Percentiles rank a stretch among this genome's conserved stretches.
Evolutionary conservation across 495 filamentous ascomycete genomes (phyloP).

Genomic region (Lichenothelia convexa): DNA sequence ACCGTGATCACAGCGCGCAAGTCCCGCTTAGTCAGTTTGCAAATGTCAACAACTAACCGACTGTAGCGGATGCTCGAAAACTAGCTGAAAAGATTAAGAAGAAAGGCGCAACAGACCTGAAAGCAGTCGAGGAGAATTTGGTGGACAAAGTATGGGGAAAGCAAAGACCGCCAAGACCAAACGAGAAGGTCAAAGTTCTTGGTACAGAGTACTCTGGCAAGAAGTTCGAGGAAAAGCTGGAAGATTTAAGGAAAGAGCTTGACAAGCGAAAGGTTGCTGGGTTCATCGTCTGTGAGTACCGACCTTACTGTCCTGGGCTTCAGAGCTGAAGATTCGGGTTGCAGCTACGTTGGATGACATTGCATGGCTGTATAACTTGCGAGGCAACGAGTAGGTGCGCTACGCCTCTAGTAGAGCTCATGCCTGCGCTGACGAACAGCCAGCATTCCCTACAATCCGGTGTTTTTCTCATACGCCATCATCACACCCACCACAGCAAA

Average conservation of each 20-base stretch:
- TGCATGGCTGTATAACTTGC: constrained; percentile 93
- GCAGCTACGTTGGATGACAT: constrained; percentile 84
- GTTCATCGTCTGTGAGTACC: constrained; percentile 56
- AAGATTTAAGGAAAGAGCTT: constrained; percentile 74
- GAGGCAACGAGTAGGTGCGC: constrained; percentile 63
- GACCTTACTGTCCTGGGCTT: background rate
- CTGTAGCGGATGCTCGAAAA: constrained; percentile 57
- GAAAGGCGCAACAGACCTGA: constrained; percentile 59
- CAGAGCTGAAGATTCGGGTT: no score
- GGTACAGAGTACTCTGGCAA: constrained; percentile 65
- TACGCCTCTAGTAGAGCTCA: background rate
- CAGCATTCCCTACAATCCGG: constrained; percentile 92
- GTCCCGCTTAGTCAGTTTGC: constrained; percentile 8
- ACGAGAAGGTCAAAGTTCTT: constrained; percentile 54
- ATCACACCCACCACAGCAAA: constrained; percentile 67
- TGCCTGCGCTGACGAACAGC: constrained; percentile 1
- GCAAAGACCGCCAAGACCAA: constrained; percentile 53
- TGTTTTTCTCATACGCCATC: constrained; percentile 94
- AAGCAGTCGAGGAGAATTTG: constrained; percentile 59
- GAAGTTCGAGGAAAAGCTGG: constrained; percentile 62
- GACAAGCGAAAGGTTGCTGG: constrained; percentile 79
- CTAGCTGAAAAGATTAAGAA: constrained; percentile 75
- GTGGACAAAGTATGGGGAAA: constrained; percentile 75
- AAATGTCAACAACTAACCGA: constrained; percentile 6
- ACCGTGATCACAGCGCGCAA: constrained; percentile 62